Evolutionary conservation across 2,329 filamentous ascomycete genomes (phyloP).

Genomic region (Metarhizium robertsii): DNA sequence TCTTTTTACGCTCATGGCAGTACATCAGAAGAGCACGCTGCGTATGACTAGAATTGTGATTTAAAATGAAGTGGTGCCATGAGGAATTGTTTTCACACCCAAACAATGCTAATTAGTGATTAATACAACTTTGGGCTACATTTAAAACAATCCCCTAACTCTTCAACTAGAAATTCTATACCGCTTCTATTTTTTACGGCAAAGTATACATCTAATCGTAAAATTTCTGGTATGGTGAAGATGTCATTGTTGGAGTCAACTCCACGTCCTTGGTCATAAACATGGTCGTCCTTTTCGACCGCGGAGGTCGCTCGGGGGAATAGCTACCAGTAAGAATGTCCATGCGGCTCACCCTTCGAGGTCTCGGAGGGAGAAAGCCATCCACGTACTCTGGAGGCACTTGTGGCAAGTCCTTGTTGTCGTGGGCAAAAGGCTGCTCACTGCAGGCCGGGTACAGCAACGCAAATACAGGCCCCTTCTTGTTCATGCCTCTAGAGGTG

Average conservation of each 20-base stretch:
- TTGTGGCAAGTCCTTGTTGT: background rate
- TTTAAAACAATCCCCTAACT: too few relatives aligned
- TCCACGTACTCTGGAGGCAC: background rate
- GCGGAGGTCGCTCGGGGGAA: background rate
- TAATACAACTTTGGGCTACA: too few relatives aligned
- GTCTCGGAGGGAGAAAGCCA: background rate
- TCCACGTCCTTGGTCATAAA: background rate
- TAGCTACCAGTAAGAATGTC: background rate
- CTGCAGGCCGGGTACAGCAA: background rate
- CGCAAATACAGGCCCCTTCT: background rate
- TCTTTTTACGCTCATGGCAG: too few relatives aligned
- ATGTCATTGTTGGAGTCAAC: background rate
- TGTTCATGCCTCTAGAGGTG: background rate
- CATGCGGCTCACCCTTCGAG: background rate
- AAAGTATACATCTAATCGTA: background rate
- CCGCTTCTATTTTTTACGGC: background rate
- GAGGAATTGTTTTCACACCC: too few relatives aligned
- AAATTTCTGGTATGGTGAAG: background rate
- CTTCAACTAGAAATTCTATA: background rate
- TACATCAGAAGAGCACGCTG: too few relatives aligned
- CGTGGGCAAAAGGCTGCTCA: background rate
- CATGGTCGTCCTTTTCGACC: background rate
- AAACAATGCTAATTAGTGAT: too few relatives aligned
- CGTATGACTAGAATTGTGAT: too few relatives aligned
- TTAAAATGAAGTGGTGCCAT: too few relatives aligned